Evolutionary conservation across 2,329 filamentous ascomycete genomes (phyloP).

Genomic region (Lecanosticta acicola): DNA sequence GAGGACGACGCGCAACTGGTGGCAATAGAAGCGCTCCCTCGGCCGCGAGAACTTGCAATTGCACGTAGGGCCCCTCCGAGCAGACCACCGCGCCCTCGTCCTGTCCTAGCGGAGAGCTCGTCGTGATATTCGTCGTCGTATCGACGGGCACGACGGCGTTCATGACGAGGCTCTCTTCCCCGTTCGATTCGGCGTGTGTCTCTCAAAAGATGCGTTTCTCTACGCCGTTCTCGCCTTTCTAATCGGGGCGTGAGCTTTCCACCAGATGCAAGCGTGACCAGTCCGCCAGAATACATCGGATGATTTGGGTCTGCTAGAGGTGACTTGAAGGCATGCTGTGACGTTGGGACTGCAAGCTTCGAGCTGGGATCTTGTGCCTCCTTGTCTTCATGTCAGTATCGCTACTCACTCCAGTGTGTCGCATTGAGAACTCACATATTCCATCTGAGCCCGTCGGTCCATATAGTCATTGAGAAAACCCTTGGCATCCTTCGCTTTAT

Average conservation of each 20-base stretch:
- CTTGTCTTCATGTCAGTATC: slow-evolving; percentile 33
- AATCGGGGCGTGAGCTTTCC: slow-evolving; percentile 35
- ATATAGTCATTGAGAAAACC: slow-evolving; percentile 46
- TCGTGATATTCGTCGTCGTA: slow-evolving; percentile 12
- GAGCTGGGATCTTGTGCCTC: slow-evolving; percentile 39
- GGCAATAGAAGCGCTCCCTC: background rate
- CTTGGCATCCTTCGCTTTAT: slow-evolving; percentile 26
- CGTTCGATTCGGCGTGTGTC: slow-evolving; percentile 11
- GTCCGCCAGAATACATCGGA: slow-evolving; percentile 45
- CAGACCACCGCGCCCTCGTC: background rate
- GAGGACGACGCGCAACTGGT: no score
- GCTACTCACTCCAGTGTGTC: slow-evolving; percentile 19
- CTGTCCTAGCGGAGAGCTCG: slow-evolving; percentile 5
- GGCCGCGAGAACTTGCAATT: no score
- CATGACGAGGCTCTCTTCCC: slow-evolving; percentile 8
- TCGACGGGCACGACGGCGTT: background rate
- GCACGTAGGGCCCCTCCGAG: background rate
- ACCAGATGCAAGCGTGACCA: slow-evolving; percentile 45
- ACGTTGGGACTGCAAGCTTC: slow-evolving; percentile 31
- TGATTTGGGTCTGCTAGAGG: slow-evolving; percentile 50
- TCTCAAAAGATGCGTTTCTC: slow-evolving; percentile 7
- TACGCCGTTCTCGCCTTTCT: slow-evolving; percentile 11
- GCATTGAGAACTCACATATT: slow-evolving; percentile 34
- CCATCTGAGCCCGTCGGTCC: slow-evolving; percentile 45
- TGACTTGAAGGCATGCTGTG: slow-evolving; percentile 39